These are phyloP conservation scores for Wickerhamomyces ciferrii DNA, from an alignment of 805 yeast genomes.

Conservation along the genomic window DNA sequence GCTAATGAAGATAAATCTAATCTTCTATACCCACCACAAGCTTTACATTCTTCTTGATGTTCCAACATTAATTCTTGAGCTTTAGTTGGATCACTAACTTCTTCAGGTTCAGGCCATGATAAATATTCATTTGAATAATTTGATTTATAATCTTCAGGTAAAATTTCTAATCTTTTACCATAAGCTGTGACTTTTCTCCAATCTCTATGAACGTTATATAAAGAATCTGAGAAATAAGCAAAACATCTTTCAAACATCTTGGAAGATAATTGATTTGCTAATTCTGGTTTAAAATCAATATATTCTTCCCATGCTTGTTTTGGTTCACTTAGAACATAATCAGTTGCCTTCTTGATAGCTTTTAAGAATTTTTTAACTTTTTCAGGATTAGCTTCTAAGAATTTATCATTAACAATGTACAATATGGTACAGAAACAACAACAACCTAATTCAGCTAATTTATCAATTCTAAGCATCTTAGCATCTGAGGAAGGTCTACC, in stretches of 20 bases:
- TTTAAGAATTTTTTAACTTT: slow-evolving; percentile 38
- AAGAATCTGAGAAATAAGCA: slow-evolving; percentile 48
- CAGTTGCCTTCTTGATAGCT: slow-evolving; percentile 48
- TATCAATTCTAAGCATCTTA: slow-evolving; percentile 51
- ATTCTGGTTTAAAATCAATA: slow-evolving; percentile 40
- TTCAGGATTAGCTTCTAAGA: slow-evolving; percentile 40
- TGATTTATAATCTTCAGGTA: slow-evolving; percentile 42
- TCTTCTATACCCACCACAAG: slow-evolving; percentile 45
- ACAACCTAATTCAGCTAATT: slow-evolving; percentile 51
- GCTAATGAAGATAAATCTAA: slow-evolving; percentile 13
- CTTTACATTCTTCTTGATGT: slow-evolving; percentile 41
- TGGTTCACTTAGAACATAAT: slow-evolving; percentile 38
- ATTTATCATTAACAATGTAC: slow-evolving; percentile 47
- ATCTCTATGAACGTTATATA: slow-evolving; percentile 50
- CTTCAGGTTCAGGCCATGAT: slow-evolving; percentile 44
- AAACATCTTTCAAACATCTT: slow-evolving; percentile 48
- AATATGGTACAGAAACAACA: slow-evolving; percentile 55
- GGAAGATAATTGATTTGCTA: slow-evolving; percentile 33
- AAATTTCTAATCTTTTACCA: slow-evolving; percentile 47
- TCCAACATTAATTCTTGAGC: slow-evolving; percentile 42
- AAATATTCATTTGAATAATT: slow-evolving; percentile 48
- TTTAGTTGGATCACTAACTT: slow-evolving; percentile 39
- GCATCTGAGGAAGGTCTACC: slow-evolving; percentile 42
- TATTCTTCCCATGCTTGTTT: slow-evolving; percentile 41
- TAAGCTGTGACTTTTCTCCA: slow-evolving; percentile 52